Base-by-base conservation (phyloP, 2,329 filamentous ascomycete genomes). In the Talaromyces piceae region DNA sequence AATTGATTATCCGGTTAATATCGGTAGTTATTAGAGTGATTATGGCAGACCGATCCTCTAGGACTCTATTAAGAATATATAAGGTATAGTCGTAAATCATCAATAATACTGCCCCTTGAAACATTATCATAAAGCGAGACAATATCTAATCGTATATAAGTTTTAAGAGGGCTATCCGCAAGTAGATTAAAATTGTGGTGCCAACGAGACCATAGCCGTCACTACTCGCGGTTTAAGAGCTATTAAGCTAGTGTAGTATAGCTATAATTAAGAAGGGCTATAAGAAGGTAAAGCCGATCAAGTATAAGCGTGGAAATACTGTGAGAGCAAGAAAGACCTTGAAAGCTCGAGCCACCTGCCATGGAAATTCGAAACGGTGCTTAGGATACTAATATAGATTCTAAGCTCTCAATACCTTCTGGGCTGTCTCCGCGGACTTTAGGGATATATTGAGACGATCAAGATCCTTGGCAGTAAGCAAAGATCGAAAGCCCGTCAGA, bases 171-270 rank as follows among this genome's bases (percentile, higher is more conserved):
- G 50, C 45, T 5, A 52, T 45, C 3, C 50, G 45, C 2, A 52
- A 16, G 12, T 52, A 52, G 18, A 52, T 41, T n/a, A 52, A 25
- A n/a, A 48, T 18, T 16, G 50, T 52, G 5, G 50, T 45, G 18
- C 37, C 39, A 4, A 52, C 27, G 18, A 52, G 39, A 23, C 50
- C 50, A 44, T 52, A 48, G 2, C 50, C 50, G 31, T 48, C 18
- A 6, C 45, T 48, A 5, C 53, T 53, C 27, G 56, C 39, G 11
- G 54, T 55, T 8, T 49, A 28, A 20, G 53, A 49, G 43, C 51
- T 52, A 13, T 41, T 44, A 12, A 60, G 28, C 58, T 57, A 45
- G 31, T 30, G 7, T 22, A 52, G 23, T 6, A 48, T 11, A 26
- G 31, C 25, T 23, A 26, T 48, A 18, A 44, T 27, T 2, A 48